Conservation (phyloP, 164 flowering plant genomes). For the Stephania yunnanensis region DNA sequence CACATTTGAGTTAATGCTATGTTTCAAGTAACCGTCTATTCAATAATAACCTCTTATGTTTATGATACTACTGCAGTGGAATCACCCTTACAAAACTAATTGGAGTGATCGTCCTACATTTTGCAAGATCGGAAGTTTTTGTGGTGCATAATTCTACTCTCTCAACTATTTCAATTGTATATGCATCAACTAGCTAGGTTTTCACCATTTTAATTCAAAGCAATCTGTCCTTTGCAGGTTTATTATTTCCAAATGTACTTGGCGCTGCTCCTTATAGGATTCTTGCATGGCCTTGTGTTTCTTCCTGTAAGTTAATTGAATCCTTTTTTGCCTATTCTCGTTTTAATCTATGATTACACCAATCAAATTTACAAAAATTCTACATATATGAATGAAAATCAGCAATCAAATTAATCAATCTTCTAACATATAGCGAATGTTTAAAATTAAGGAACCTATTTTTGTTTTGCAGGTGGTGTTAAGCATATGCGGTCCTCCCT, state of each 20-base stretch:
- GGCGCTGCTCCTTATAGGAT: constrained; percentile 79
- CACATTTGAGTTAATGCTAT: too few relatives aligned
- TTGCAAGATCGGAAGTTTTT: constrained; percentile 83
- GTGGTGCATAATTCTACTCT: constrained; percentile 45
- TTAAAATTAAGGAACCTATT: neutral
- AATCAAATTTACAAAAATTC: neutral
- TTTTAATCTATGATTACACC: neutral
- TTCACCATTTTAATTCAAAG: neutral
- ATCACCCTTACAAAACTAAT: constrained; percentile 92
- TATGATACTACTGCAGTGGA: constrained; percentile 51
- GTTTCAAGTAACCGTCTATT: neutral
- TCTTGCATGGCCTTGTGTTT: constrained; percentile 88
- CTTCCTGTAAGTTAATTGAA: constrained; percentile 59
- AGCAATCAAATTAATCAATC: neutral
- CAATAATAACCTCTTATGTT: neutral
- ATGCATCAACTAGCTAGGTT: neutral
- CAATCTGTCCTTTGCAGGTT: constrained; percentile 48
- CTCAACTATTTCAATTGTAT: neutral
- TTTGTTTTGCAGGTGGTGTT: constrained; percentile 50
- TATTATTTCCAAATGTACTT: constrained; percentile 95
- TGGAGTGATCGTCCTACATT: constrained; percentile 84
- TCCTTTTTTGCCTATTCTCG: neutral
- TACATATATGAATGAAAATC: neutral
- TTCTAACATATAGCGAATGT: neutral
- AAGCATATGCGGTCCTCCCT: constrained; percentile 78